Evolutionary conservation across 2,329 filamentous ascomycete genomes (phyloP).

Genomic region (Monosporascus ibericus): DNA sequence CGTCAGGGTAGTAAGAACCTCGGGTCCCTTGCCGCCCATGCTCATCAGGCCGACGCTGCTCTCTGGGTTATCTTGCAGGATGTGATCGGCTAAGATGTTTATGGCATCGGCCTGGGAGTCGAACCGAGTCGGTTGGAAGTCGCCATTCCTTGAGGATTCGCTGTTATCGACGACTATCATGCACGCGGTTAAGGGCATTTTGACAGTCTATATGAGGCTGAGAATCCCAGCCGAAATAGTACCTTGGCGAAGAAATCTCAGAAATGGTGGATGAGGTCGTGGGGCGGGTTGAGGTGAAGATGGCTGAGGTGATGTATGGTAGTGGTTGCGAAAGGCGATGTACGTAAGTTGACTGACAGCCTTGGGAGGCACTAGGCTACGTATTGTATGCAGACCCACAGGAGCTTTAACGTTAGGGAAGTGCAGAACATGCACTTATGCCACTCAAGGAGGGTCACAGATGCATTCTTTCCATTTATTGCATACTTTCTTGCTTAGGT

Average conservation of each 20-base stretch:
- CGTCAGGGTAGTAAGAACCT: constrained; percentile 93
- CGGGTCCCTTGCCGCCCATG: constrained; percentile 96
- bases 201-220: constrained; percentile 37
- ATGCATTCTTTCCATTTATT: no score
- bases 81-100: constrained; percentile 90
- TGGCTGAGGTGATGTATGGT: background rate
- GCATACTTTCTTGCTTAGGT: no score
- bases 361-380: no score
- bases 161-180: constrained; percentile 99
- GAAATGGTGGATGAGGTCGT: background rate
- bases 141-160: constrained; percentile 95
- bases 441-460: no score
- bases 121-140: constrained; percentile 85
- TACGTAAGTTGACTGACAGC: no score
- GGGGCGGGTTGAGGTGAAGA: background rate
- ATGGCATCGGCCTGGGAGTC: constrained; percentile 94
- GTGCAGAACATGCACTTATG: no score
- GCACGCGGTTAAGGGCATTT: constrained; percentile 97
- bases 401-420: no score
- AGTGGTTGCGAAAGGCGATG: no score
- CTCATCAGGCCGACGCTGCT: constrained; percentile 97
- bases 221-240: background rate
- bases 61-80: constrained; percentile 92
- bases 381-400: no score
- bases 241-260: no score